Conservation (phyloP, 306 rosid genomes). For the Carpinus fangiana region DNA sequence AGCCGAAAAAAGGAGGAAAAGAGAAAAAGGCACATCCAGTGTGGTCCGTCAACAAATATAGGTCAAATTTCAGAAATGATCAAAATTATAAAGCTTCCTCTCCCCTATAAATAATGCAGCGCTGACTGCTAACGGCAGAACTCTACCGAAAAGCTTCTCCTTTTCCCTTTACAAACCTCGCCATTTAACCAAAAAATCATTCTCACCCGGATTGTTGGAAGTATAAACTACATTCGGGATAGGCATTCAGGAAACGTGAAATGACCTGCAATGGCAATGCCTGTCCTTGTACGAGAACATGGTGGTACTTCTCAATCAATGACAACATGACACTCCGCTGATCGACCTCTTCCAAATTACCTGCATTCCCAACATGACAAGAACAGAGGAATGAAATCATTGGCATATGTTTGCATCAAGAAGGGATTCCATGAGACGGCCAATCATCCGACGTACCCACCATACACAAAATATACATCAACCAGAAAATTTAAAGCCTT, state of each 20-base stretch:
- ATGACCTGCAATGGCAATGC: slow-evolving; percentile 43
- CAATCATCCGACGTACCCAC: not conserved
- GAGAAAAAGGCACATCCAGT: not conserved
- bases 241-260: slow-evolving; percentile 45
- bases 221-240: slow-evolving; percentile 49
- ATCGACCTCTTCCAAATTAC: slow-evolving; percentile 57
- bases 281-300: slow-evolving; percentile 49
- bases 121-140: not conserved
- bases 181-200: slow-evolving; percentile 2
- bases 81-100: not conserved
- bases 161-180: slow-evolving; percentile 6
- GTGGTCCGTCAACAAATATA: not conserved
- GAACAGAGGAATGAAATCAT: slow-evolving; percentile 15
- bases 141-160: not conserved
- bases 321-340: slow-evolving; percentile 42
- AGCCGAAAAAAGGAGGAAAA: not conserved
- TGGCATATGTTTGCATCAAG: slow-evolving; percentile 3
- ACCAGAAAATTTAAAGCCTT: not conserved
- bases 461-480: not conserved
- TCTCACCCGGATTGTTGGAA: slow-evolving; percentile 44
- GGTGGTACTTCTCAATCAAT: slow-evolving; percentile 53
- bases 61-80: not conserved
- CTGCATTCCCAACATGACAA: slow-evolving; percentile 44
- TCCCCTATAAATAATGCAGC: not conserved
- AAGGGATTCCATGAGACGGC: slow-evolving; percentile 19